Evolutionary conservation across 768 basidiomycete species (phyloP), one percentile per base, ranked within the genome.

Genomic region (Amanita subjunquillea): DNA sequence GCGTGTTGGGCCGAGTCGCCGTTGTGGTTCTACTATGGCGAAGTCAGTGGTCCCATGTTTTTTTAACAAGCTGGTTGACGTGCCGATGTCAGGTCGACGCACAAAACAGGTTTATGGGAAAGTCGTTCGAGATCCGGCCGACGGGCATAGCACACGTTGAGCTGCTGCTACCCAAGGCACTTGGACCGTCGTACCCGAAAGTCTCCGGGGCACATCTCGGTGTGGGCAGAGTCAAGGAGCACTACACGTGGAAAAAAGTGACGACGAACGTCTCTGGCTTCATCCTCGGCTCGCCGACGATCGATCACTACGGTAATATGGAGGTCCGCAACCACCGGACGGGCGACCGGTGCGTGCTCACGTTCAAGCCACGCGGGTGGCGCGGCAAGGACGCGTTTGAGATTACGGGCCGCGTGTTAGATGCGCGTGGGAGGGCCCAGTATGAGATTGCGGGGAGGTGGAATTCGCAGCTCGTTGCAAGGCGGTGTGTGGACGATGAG

Each of bases 291-390:
- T 80, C 76, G 22, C 88, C 89, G 4, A 85, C 84, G 30, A 92
- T 92, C 57, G 91, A 92, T 60, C 91, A 92, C 69, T 92, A 95
- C 62, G 94, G 94, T 4, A 91, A 96, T 63, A 92, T 98, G 86
- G 76, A 83, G 52, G 89, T 92, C 64, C 87, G 82, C 37, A 98
- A 98, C 59, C 93, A 97, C 63, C 80, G 91, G 6, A 97, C 93
- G 0, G 79, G 82, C 6, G 93, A 97, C 58, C 80, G 76, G 45
- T 96, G 92, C 58, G 73, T 88, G 0, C 71, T 98, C 22, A 94
- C 91, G 2, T 98, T 97, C 75, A 98, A 97, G 68, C 94, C 94
- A 2, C 79, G 93, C 53, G 91, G 92, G 2, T 98, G 94, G 94
- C 74, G 91, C 50, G 91, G 89, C 7, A 87, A 80, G 59, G 87